Evolutionary conservation across 2,329 filamentous ascomycete genomes (phyloP).

Genomic region (Neurospora sp.): DNA sequence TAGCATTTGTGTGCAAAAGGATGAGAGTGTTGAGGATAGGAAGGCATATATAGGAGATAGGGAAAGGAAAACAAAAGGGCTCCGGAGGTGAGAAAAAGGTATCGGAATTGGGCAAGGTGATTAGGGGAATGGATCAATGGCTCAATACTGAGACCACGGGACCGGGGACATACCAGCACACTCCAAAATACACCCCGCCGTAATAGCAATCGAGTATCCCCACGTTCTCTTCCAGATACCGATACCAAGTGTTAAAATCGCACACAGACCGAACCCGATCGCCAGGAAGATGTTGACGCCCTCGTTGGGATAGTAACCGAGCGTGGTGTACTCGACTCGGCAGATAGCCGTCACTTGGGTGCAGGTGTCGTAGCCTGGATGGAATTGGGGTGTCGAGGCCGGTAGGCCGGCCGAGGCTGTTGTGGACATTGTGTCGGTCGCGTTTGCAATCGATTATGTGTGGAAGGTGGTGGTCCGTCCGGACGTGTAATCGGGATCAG

Average conservation of each 20-base stretch:
- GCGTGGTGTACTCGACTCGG: slow-evolving; percentile 40
- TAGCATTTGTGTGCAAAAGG: too few species aligned
- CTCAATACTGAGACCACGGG: too few species aligned
- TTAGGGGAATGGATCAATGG: too few species aligned
- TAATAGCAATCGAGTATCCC: slow-evolving; percentile 41
- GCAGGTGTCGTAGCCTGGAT: slow-evolving; percentile 22
- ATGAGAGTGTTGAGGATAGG: too few species aligned
- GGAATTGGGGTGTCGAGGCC: slow-evolving; percentile 3
- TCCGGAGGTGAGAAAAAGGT: too few species aligned
- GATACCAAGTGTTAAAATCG: slow-evolving; percentile 31
- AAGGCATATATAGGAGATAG: too few species aligned
- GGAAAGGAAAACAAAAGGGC: too few species aligned
- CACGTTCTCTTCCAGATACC: slow-evolving; percentile 45
- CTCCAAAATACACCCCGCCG: slow-evolving; percentile 43
- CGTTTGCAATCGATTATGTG: not conserved
- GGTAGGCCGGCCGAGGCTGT: slow-evolving; percentile 2
- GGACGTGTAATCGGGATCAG: not conserved
- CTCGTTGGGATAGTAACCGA: slow-evolving; percentile 47
- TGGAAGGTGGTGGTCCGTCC: not conserved
- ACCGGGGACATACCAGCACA: slow-evolving; percentile 30
- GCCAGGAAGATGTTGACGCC: slow-evolving; percentile 46
- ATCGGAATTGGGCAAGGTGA: too few species aligned
- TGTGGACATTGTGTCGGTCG: slow-evolving; percentile 4
- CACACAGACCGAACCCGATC: slow-evolving; percentile 36
- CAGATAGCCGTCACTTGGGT: slow-evolving; percentile 32